phyloP scores from a whole-genome alignment of 1,284 basidiomycete species.

The Cryptococcus sp. region DNA sequence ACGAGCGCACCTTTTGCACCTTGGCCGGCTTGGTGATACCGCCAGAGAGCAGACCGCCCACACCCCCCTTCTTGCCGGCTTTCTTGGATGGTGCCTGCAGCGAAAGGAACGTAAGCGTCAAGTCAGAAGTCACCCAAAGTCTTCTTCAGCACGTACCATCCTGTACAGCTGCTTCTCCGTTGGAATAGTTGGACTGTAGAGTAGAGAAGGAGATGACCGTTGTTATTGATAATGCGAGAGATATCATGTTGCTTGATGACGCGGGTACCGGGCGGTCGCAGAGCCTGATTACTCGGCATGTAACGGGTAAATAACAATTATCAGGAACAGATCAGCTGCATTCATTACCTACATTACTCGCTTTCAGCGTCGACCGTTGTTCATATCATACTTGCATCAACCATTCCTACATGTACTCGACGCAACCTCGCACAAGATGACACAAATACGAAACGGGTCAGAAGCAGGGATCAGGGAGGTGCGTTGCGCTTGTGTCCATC shows the following conservation, averaged over 20 bases:
- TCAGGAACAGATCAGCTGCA: too few species aligned
- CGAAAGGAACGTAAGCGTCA: too few species aligned
- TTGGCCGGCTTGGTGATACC: slow-evolving; percentile 63
- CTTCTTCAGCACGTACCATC: too few species aligned
- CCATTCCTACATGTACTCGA: slow-evolving; percentile 8
- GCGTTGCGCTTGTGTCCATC: neutral
- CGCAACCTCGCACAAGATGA: slow-evolving; percentile 17
- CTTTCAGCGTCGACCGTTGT: neutral
- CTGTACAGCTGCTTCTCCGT: too few species aligned
- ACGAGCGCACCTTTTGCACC: slow-evolving; percentile 22
- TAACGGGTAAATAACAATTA: too few species aligned
- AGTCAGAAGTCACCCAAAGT: too few species aligned
- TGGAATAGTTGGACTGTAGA: too few species aligned
- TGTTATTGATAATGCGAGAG: neutral
- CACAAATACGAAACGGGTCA: slow-evolving; percentile 28
- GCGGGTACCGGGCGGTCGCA: too few species aligned
- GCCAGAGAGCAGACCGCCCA: slow-evolving; percentile 65
- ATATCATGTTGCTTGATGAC: too few species aligned
- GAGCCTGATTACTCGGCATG: too few species aligned
- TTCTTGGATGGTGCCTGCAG: slow-evolving; percentile 82
- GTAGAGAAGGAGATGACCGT: too few species aligned
- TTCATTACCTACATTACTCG: neutral
- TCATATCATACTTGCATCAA: too few species aligned
- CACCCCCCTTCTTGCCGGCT: slow-evolving; percentile 77
- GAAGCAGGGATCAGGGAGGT: slow-evolving; percentile 49